Evolutionary conservation across 495 filamentous ascomycete genomes (phyloP).

Genomic region (Penicillium riverlandense): DNA sequence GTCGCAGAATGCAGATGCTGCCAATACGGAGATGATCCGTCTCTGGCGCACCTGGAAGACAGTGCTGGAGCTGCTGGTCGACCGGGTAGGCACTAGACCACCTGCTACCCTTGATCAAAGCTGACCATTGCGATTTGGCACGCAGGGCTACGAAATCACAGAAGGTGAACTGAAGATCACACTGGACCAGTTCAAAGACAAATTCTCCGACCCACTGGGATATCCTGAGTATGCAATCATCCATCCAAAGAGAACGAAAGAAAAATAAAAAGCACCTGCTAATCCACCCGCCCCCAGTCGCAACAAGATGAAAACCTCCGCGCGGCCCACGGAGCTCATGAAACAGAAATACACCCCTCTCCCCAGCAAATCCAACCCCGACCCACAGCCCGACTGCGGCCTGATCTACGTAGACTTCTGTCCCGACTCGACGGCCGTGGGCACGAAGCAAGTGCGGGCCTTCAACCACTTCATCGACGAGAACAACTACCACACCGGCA

Average conservation of each 20-base stretch:
- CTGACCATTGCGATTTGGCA: slow-evolving; percentile 7
- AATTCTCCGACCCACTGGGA: slow-evolving; percentile 63
- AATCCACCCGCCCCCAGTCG: slow-evolving; percentile 50
- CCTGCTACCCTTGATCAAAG: neutral
- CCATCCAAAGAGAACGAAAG: neutral
- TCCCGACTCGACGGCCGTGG: slow-evolving; percentile 59
- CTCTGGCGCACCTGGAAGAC: slow-evolving; percentile 87
- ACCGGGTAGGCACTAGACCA: slow-evolving; percentile 51
- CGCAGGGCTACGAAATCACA: slow-evolving; percentile 85
- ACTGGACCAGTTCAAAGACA: slow-evolving; percentile 62
- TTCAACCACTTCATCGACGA: slow-evolving; percentile 75
- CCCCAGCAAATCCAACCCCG: slow-evolving; percentile 54
- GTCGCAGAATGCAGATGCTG: slow-evolving; percentile 44
- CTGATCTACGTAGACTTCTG: slow-evolving; percentile 92
- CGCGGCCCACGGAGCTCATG: slow-evolving; percentile 76
- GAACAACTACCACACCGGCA: slow-evolving; percentile 78
- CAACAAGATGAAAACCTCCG: slow-evolving; percentile 74
- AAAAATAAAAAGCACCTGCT: slow-evolving; percentile 11
- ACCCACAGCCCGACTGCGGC: slow-evolving; percentile 66
- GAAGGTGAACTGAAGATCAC: slow-evolving; percentile 82
- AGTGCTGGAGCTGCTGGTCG: slow-evolving; percentile 78
- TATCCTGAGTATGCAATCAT: slow-evolving; percentile 54
- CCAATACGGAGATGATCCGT: slow-evolving; percentile 55
- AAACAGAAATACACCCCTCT: slow-evolving; percentile 69
- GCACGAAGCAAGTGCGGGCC: slow-evolving; percentile 81